Base-by-base conservation (phyloP, 1,284 basidiomycete genomes). In the Austroboletus novae-zelandiae region DNA sequence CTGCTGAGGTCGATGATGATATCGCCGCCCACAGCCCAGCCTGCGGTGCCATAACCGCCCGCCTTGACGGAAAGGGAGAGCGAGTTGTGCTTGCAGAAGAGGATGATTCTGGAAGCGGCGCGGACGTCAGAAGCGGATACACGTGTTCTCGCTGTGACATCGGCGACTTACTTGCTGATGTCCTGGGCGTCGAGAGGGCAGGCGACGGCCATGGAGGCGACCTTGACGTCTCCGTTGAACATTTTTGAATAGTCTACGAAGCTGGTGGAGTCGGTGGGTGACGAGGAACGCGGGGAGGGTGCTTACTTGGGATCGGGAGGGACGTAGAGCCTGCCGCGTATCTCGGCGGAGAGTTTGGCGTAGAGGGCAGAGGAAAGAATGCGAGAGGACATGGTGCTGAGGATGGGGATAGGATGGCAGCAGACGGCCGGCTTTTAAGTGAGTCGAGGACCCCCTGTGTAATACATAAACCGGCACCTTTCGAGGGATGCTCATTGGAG, bases 1-100 rank as follows among this genome's bases (percentile, higher is more conserved):
- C 77, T 77, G 57, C 76, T 79, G 50, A 94, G 72, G 71, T 95
- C 91, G 60, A 94, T 69, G 57, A 94, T 83, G 48, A 94, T 74
- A 61, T 94, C 87, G 37, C 91, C 92, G 31, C 83, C 84, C 47
- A 94, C 81, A 13, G 89, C 81, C 88, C 90, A 93, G 3, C 93
- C 92, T 10, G 86, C 90, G 4, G 89, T 94, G 8, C 91, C 92
- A 64, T 88, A 94, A 0, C 93, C 92, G 15, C 92, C 92, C 0
- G 90, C 87, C 66, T 90, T 92, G 60, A 93, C 76, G n/a, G 89
- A 92, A 6, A 86, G 79, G n/a, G 85, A 84, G 4, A 94, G 71
- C 0, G 67, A 65, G 60, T 93, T 75, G 47, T 80, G 77, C 17
- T 62, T 66, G 62, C 91, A 94, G 67, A 94, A 91, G 14, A 77